Base-by-base conservation (phyloP, 1,284 basidiomycete species). In the Sporisorium exsertum region DNA sequence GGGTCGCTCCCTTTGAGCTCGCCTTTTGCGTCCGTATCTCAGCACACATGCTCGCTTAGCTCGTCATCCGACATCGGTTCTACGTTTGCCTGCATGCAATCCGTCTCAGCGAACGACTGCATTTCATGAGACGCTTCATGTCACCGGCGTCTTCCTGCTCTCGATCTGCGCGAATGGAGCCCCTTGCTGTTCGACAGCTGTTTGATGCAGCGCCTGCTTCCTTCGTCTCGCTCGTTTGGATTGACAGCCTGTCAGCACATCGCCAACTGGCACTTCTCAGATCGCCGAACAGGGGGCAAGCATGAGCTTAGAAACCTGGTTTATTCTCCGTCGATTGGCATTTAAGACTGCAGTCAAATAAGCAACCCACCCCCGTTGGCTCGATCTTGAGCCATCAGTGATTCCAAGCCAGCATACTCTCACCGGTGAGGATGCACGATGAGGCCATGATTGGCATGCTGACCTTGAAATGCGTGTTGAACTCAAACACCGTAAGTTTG, bases 391-490 rank as follows among this genome's bases (percentile, higher is more conserved):
- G 16, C 16, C 16, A 32, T 32, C 22, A 32, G n/a, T 32, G 22
- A 37, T 37, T 15, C 7, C 35, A 37, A 37, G 3, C 35, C 10
- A 5, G 6, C 32, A 51, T 22, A 16, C 29, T 32, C 47, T 26
- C 49, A 12, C 22, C 29, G 8, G 29, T 29, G 32, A 10, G n/a
- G 7, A 9, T n/a, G 49, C 32, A 37, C 43, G 20, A 57, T 57
- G 43, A 57, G 42, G 43, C 43, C 45, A 47, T 13, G n/a, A 24
- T 46, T 46, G 42, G 33, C 22, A 54, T 40, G 52, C 52, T 54
- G 52, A 42, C 20, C 13, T 26, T 40, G 22, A 54, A 54, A 27
- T 54, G 35, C 13, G 37, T 20, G 52, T 13, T 7, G 37, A 22
- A 20, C 5, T 37, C 2, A 29, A 24, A 32, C 24, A 27, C 5